Conservation (phyloP, 257 asterid species). For the Solanum clarkiae region DNA sequence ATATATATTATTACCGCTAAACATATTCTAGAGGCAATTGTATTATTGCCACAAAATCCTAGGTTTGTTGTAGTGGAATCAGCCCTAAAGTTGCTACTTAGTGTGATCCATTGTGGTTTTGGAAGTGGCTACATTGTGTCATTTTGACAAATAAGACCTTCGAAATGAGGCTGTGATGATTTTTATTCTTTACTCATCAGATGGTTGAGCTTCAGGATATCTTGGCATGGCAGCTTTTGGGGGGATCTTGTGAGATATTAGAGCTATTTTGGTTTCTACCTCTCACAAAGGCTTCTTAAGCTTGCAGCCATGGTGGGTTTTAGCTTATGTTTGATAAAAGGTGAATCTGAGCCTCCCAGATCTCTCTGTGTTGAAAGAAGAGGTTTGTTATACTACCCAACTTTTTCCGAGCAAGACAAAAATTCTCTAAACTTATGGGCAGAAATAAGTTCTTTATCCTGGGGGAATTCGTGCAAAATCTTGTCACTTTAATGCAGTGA, state of each 20-base stretch:
- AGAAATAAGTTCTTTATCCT: too few relatives aligned
- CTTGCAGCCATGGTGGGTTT: neutral
- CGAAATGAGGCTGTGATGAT: neutral
- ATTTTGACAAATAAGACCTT: neutral
- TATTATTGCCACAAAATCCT: too few relatives aligned
- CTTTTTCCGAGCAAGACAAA: too few relatives aligned
- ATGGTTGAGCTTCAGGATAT: neutral
- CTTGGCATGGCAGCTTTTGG: neutral
- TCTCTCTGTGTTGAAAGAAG: neutral
- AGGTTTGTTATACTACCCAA: neutral
- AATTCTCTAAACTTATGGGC: too few relatives aligned
- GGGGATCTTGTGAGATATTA: neutral
- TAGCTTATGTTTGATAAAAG: neutral
- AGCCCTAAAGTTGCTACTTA: too few relatives aligned
- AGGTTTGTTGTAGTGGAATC: too few relatives aligned
- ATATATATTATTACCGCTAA: too few relatives aligned
- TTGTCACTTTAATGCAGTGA: too few relatives aligned
- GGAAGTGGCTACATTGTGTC: neutral
- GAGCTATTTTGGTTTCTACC: neutral
- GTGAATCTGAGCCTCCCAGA: neutral
- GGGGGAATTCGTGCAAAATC: too few relatives aligned
- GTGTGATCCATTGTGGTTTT: neutral
- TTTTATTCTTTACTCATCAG: neutral
- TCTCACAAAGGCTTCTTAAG: constrained; percentile 5
- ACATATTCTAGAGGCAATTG: too few relatives aligned